These are phyloP conservation scores for Limnanthes douglasii DNA, from an alignment of 345 rosid species.

Conservation along the genomic window DNA sequence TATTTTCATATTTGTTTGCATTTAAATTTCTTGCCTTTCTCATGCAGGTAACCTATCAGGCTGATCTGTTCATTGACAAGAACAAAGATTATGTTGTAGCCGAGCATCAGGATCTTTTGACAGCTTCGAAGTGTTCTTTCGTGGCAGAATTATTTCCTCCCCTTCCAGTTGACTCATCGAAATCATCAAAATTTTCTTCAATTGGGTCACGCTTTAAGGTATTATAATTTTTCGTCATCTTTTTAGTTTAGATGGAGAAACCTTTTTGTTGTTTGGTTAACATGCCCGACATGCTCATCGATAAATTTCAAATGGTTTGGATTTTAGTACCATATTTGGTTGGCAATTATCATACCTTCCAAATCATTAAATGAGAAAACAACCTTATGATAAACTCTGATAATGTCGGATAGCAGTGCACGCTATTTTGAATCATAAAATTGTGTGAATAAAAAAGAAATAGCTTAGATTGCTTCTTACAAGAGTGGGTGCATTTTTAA, in stretches of 20 bases:
- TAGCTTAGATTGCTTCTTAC: slow-evolving; percentile 12
- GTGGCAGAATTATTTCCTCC: slow-evolving; percentile 81
- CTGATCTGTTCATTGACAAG: slow-evolving; percentile 92
- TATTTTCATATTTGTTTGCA: slow-evolving; percentile 3
- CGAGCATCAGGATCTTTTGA: slow-evolving; percentile 92
- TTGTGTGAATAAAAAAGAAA: too few species aligned
- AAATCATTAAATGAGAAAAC: too few species aligned
- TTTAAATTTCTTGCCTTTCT: slow-evolving; percentile 10
- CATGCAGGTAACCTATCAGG: slow-evolving; percentile 73
- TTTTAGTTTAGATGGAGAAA: too few species aligned
- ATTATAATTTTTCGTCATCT: slow-evolving; percentile 6
- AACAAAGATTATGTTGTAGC: slow-evolving; percentile 99
- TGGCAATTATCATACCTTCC: too few species aligned
- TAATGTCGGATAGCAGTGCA: too few species aligned
- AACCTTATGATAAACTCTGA: too few species aligned
- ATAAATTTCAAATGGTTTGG: too few species aligned
- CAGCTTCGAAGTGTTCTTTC: slow-evolving; percentile 63
- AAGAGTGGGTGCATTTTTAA: slow-evolving; percentile 9
- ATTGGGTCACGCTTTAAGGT: slow-evolving; percentile 99
- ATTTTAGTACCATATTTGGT: too few species aligned
- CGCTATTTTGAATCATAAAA: too few species aligned
- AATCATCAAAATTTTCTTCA: slow-evolving; percentile 94
- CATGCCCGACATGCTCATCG: too few species aligned
- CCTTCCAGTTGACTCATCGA: slow-evolving; percentile 77
- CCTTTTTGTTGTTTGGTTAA: too few species aligned